Evolutionary conservation across 2,329 filamentous ascomycete genomes (phyloP), one percentile per base, ranked within the genome.

Genomic region (Parascedosporium putredinis): DNA sequence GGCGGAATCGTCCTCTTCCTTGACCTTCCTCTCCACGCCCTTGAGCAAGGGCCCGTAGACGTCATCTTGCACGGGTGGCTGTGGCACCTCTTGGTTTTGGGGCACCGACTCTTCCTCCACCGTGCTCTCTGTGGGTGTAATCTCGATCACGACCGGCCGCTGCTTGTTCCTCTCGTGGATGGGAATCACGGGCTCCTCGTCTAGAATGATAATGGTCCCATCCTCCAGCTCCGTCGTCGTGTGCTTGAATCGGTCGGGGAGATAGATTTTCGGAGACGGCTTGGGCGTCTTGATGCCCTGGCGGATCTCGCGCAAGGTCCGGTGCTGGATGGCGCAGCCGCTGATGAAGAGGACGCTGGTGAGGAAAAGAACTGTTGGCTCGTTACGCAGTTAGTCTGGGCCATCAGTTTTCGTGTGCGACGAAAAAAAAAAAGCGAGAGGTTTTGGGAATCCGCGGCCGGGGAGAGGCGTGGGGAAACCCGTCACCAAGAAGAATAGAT

Each of bases 271-370:
- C 5, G 73, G 72, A 1, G 68, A 69, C 5, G 72, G 68, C 7
- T 60, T 67, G 60, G 71, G 64, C 54, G 73, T 61, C 56, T 75
- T 76, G 58, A 95, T 83, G 16, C 86, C 86, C 50, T 74, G 71
- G 58, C 91, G 86, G 27, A 96, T 75, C 57, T 84, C 83, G 54
- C 77, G 78, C 4, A 95, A 79, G 1, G 88, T 93, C 58, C 88
- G 81, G 65, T 96, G 90, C 60, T 96, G 90, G 49, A 95, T 76
- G 3, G 83, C 78, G 64, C 94, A 95, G 59, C 90, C 90, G 47
- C 86, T 88, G 27, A 95, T 73, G 64, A 96, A 96, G 23, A 96
- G 80, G 4, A 89, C 78, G 33, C 83, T 65, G 3, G 89, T 95
- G 66, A 88, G 95, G 23, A 86, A 63, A 55, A 87, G 70, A 52